phyloP scores from a whole-genome alignment of 2,329 filamentous ascomycete species.

The Penicillium sp. region DNA sequence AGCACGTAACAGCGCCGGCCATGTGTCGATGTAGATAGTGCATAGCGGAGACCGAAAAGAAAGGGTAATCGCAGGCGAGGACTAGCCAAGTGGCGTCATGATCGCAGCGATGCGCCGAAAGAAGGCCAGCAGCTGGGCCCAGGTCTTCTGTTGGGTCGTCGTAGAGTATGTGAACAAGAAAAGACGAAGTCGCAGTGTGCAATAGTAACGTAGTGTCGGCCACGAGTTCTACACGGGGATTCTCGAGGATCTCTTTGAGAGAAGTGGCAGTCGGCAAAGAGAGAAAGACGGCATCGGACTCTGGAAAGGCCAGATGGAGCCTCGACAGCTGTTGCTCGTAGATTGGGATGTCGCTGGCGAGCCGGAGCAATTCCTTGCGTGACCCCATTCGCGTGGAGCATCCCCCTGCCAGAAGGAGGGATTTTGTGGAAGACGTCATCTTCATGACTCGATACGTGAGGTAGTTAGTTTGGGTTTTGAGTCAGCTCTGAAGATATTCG shows the following conservation, averaged over 20 bases:
- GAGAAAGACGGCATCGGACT: slow-evolving; percentile 31
- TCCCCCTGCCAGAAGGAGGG: slow-evolving; percentile 40
- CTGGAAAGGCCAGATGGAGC: slow-evolving; percentile 31
- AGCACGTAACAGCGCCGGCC: slow-evolving; percentile 39
- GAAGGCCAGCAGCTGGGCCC: slow-evolving; percentile 35
- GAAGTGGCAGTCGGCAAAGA: slow-evolving; percentile 20
- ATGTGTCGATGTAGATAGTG: slow-evolving; percentile 32
- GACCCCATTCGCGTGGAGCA: slow-evolving; percentile 37
- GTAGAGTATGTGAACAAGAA: slow-evolving; percentile 1
- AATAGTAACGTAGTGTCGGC: not conserved
- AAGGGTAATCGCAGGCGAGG: slow-evolving; percentile 41
- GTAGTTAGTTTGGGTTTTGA: not conserved
- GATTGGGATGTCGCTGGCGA: slow-evolving; percentile 32
- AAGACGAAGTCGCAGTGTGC: not conserved
- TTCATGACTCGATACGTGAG: not conserved
- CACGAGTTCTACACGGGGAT: not conserved
- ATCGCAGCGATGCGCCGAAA: slow-evolving; percentile 35
- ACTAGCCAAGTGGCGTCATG: slow-evolving; percentile 38
- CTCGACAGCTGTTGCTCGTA: slow-evolving; percentile 34
- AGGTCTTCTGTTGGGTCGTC: slow-evolving; percentile 3
- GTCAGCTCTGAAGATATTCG: not conserved
- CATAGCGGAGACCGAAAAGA: slow-evolving; percentile 34
- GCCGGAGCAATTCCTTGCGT: slow-evolving; percentile 38
- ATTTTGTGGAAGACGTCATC: slow-evolving; percentile 18
- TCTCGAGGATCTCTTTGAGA: not conserved